These are phyloP conservation scores for Noccaea bulbosa DNA, from an alignment of 345 rosid genomes.

Conservation along the genomic window DNA sequence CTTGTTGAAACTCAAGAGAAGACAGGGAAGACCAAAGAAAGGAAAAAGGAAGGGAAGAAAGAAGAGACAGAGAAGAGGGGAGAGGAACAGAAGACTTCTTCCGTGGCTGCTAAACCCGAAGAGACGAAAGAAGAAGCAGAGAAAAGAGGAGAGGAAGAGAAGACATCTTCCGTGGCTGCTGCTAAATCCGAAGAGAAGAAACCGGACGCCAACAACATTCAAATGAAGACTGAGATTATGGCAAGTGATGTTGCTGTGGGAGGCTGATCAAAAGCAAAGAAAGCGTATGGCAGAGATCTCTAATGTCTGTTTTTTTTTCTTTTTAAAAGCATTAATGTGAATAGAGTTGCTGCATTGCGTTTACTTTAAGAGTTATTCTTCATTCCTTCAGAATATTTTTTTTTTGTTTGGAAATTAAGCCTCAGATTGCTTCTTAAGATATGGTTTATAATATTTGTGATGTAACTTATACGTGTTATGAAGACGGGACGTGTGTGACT, in stretches of 20 bases:
- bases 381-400: constrained; percentile 23
- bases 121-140: constrained; percentile 43
- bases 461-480: constrained; percentile 12
- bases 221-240: constrained; percentile 59
- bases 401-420: constrained; percentile 12
- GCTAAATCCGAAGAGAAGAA: constrained; percentile 38
- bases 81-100: constrained; percentile 45
- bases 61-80: constrained; percentile 32
- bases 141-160: constrained; percentile 44
- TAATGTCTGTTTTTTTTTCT: not conserved
- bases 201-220: constrained; percentile 43
- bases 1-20: constrained; percentile 48
- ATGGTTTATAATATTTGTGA: constrained; percentile 23
- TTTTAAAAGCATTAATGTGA: constrained; percentile 30
- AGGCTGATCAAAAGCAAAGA: constrained; percentile 47
- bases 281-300: constrained; percentile 21
- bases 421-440: constrained; percentile 36
- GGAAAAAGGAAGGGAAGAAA: constrained; percentile 33
- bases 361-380: constrained; percentile 34
- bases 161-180: constrained; percentile 28
- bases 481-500: constrained; percentile 30
- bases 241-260: constrained; percentile 65
- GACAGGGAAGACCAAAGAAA: constrained; percentile 29
- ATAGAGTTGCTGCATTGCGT: constrained; percentile 29
- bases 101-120: constrained; percentile 28